Evolutionary conservation across 2,329 filamentous ascomycete species (phyloP).

Genomic region (Trichophyton verrucosum): DNA sequence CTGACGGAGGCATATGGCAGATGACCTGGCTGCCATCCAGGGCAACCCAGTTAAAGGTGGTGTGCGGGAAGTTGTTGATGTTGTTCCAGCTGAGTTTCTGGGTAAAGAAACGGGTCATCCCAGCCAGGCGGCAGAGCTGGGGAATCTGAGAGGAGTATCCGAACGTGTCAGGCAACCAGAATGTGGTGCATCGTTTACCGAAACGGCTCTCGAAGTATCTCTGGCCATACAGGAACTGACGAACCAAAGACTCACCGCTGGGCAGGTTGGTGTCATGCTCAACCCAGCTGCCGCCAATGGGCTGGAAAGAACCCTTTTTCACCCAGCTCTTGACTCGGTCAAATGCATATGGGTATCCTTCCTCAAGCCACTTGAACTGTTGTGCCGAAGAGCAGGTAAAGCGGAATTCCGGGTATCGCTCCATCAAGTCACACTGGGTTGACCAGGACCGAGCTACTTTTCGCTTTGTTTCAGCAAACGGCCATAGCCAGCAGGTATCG

Average conservation of each 20-base stretch:
- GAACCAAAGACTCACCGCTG: constrained; percentile 81
- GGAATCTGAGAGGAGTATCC: constrained; percentile 92
- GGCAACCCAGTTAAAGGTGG: constrained; percentile 96
- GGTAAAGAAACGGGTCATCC: constrained; percentile 92
- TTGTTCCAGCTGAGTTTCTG: constrained; percentile 99
- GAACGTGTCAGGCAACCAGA: constrained; percentile 97
- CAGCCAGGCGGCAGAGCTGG: constrained; percentile 83
- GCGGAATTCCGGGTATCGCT: constrained; percentile 83
- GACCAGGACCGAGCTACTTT: constrained; percentile 95
- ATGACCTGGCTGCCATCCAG: constrained; percentile 93
- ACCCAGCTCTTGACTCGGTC: constrained; percentile 86
- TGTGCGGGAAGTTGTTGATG: constrained; percentile 97
- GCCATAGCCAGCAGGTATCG: constrained; percentile 97
- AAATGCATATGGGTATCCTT: constrained; percentile 76
- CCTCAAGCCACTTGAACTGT: constrained; percentile 95
- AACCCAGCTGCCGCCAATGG: constrained; percentile 95
- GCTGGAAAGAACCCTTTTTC: constrained; percentile 80
- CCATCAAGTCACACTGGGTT: constrained; percentile 90
- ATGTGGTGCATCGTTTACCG: constrained; percentile 74
- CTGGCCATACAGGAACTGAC: constrained; percentile 92
- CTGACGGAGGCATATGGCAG: constrained; percentile 91
- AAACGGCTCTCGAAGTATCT: constrained; percentile 90
- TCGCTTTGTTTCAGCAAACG: constrained; percentile 92
- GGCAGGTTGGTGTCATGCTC: constrained; percentile 98
- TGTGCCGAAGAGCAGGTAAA: constrained; percentile 92